Evolutionary conservation across 805 yeast genomes (phyloP).

Genomic region (Myxozyma neotropica): DNA sequence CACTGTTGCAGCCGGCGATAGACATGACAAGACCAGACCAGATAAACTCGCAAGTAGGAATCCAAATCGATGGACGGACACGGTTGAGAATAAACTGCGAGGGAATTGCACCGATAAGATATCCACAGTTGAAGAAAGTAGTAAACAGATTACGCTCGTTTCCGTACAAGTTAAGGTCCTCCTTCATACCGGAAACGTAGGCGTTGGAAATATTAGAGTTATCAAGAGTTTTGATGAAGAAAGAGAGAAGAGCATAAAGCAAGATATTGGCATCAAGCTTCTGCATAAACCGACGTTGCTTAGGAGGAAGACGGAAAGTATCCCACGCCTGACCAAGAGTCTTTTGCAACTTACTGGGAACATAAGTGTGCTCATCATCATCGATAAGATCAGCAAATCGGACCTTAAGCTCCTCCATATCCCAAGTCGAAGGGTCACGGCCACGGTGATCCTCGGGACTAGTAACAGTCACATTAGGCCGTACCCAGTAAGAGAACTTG

Average conservation of each 20-base stretch:
- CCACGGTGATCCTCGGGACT: slow-evolving; percentile 25
- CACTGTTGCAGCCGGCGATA: slow-evolving; percentile 24
- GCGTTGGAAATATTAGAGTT: slow-evolving; percentile 63
- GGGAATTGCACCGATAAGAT: slow-evolving; percentile 46
- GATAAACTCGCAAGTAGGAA: slow-evolving; percentile 37
- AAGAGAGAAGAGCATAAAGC: slow-evolving; percentile 44
- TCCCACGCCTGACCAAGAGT: slow-evolving; percentile 32
- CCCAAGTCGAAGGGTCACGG: slow-evolving; percentile 11
- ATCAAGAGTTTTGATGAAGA: slow-evolving; percentile 59
- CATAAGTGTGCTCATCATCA: slow-evolving; percentile 11
- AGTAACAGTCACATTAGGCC: slow-evolving; percentile 13
- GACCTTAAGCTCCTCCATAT: slow-evolving; percentile 14
- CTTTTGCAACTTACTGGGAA: slow-evolving; percentile 11
- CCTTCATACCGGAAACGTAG: slow-evolving; percentile 65
- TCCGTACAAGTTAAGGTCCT: slow-evolving; percentile 58
- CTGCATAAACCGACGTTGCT: slow-evolving; percentile 41
- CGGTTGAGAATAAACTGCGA: slow-evolving; percentile 40
- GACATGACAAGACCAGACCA: slow-evolving; percentile 33
- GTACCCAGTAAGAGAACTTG: slow-evolving; percentile 1
- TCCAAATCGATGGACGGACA: slow-evolving; percentile 38
- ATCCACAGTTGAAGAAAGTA: slow-evolving; percentile 63
- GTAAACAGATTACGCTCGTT: slow-evolving; percentile 60
- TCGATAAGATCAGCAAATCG: slow-evolving; percentile 20
- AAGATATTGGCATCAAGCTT: slow-evolving; percentile 45
- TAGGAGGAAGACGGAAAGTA: slow-evolving; percentile 35